A percentile compares a stretch with the other conserved stretches of the same genome.
Evolutionary conservation across 345 rosid genomes (phyloP).

Genomic region (Salix caprea): DNA sequence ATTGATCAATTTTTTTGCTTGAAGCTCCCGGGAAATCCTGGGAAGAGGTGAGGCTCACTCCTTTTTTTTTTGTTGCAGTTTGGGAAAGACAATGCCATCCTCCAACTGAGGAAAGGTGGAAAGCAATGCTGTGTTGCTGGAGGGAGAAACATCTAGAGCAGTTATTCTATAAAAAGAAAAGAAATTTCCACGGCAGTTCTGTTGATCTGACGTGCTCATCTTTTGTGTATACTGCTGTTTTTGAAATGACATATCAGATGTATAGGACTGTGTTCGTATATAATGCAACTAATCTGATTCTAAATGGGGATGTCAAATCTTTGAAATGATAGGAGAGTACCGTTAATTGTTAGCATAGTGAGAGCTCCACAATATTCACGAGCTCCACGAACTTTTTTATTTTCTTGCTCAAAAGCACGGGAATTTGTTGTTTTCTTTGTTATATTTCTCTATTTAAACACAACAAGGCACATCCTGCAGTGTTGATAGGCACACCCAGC

Average conservation of each 20-base stretch:
- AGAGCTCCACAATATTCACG: too few species aligned
- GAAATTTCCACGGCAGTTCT: background rate
- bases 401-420: background rate
- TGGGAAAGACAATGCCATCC: background rate
- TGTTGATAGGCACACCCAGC: too few species aligned
- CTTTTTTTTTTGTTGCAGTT: background rate
- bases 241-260: background rate
- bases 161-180: background rate
- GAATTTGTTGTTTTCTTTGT: background rate
- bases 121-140: background rate
- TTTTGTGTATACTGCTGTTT: background rate
- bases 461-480: background rate
- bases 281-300: background rate
- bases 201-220: background rate
- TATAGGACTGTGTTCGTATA: background rate
- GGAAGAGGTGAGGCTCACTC: slow-evolving; percentile 61
- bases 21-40: slow-evolving; percentile 84
- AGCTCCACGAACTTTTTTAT: too few species aligned
- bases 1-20: too few species aligned
- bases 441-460: background rate
- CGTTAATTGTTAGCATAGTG: background rate
- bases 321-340: background rate
- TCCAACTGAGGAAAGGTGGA: background rate
- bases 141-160: background rate
- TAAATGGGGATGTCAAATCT: background rate